phyloP scores from a whole-genome alignment of 495 filamentous ascomycete genomes.

The Parmelia sp. region DNA sequence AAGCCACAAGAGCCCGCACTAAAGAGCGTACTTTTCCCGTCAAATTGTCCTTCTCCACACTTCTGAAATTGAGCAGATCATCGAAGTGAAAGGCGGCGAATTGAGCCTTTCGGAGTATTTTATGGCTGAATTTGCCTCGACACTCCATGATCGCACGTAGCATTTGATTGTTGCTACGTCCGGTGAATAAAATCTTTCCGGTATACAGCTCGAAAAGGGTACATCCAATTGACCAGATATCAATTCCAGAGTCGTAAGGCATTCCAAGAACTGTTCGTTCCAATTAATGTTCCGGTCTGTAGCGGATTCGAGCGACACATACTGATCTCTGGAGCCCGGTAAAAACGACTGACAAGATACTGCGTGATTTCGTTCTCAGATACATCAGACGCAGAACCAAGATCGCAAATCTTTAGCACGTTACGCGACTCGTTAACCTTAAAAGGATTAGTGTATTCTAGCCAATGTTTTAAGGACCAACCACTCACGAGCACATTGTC shows the following conservation, averaged over 20 bases:
- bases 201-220: conserved; percentile 96
- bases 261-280: conserved; percentile 63
- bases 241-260: conserved; percentile 86
- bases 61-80: conserved; percentile 77
- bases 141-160: conserved; percentile 92
- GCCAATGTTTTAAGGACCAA: not conserved
- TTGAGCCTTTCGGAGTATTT: conserved; percentile 73
- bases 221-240: conserved; percentile 96
- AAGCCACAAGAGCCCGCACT: not conserved
- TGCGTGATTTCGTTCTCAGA: conserved; percentile 87
- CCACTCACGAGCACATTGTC: conserved; percentile 79
- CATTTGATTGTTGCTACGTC: conserved; percentile 97
- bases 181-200: conserved; percentile 92
- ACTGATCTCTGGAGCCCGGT: conserved; percentile 90
- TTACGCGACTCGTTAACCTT: conserved; percentile 77
- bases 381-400: conserved; percentile 86
- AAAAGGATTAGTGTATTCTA: conserved; percentile 26
- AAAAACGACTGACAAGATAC: conserved; percentile 94
- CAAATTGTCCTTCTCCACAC: conserved; percentile 76
- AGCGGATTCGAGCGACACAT: conserved; percentile 17
- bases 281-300: not conserved
- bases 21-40: conserved; percentile 61
- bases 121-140: conserved; percentile 83
- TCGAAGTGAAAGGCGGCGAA: conserved; percentile 76
- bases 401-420: conserved; percentile 86